Percentiles rank a stretch among this genome's conserved stretches.
Conservation (phyloP, 179 eudicot genomes). For the Spergularia azorica region DNA sequence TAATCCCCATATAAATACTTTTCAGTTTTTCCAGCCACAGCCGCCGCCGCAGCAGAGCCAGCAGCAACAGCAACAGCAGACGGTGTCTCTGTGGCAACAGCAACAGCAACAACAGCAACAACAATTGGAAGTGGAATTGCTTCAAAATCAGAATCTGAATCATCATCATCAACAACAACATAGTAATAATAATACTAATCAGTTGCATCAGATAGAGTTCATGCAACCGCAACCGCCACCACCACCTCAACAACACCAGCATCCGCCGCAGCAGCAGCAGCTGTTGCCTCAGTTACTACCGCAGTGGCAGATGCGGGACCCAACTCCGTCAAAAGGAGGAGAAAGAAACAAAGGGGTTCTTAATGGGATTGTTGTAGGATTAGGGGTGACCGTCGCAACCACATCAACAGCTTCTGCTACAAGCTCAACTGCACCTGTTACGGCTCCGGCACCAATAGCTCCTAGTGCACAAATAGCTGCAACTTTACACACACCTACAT, state of each 20-base stretch:
- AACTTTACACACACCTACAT: no score
- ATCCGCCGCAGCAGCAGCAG: slow-evolving; percentile 13
- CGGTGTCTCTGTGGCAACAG: slow-evolving; percentile 11
- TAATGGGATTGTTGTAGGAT: slow-evolving; percentile 18
- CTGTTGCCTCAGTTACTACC: slow-evolving; percentile 35
- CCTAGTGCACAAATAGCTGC: neutral
- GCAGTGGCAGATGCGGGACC: slow-evolving; percentile 41
- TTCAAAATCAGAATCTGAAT: slow-evolving; percentile 7
- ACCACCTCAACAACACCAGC: slow-evolving; percentile 13
- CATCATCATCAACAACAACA: slow-evolving; percentile 4
- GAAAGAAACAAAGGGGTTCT: slow-evolving; percentile 20
- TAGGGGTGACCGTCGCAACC: neutral
- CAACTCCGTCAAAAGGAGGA: slow-evolving; percentile 28
- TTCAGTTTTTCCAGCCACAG: slow-evolving; percentile 44
- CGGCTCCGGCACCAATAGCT: neutral
- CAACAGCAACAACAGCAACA: slow-evolving; percentile 16
- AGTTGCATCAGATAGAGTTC: slow-evolving; percentile 30
- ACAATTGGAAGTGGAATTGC: slow-evolving; percentile 8
- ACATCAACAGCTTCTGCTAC: neutral
- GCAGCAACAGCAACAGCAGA: slow-evolving; percentile 17
- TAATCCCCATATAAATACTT: slow-evolving; percentile 36
- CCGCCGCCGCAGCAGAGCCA: slow-evolving; percentile 16
- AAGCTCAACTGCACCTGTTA: neutral
- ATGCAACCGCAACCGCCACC: slow-evolving; percentile 19
- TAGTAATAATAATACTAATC: slow-evolving; percentile 1